Conservation (phyloP, 1,284 basidiomycete genomes). For the Wallemia ichthyophaga region DNA sequence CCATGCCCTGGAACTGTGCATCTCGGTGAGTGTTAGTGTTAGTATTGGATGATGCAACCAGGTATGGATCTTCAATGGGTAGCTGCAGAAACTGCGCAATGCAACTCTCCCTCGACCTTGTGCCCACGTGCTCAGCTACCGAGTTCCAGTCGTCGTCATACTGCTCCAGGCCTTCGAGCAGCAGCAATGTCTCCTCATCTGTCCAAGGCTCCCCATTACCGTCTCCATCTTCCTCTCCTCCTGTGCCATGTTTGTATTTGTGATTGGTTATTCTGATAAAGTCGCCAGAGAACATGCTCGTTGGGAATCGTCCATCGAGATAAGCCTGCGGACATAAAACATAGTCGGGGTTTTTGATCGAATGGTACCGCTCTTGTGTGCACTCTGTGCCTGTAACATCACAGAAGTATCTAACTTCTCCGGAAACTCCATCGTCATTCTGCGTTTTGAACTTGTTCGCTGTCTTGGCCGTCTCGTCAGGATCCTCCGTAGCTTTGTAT, state of each 20-base stretch:
- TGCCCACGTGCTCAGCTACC: conserved; percentile 72
- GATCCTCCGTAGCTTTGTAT: conserved; percentile 33
- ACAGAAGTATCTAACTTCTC: conserved; percentile 37
- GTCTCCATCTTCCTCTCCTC: conserved; percentile 19
- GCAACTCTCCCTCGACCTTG: conserved; percentile 71
- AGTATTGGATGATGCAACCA: conserved; percentile 16
- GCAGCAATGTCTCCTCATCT: conserved; percentile 59
- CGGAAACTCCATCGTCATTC: conserved; percentile 24
- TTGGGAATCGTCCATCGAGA: conserved; percentile 82
- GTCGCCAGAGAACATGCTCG: conserved; percentile 84
- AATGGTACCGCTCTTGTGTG: conserved; percentile 63
- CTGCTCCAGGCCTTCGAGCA: conserved; percentile 91
- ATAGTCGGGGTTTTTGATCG: conserved; percentile 70
- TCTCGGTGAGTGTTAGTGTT: conserved; percentile 8
- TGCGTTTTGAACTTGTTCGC: conserved; percentile 14
- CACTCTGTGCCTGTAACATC: conserved; percentile 89
- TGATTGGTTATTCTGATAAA: conserved; percentile 59
- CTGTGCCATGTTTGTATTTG: conserved; percentile 22
- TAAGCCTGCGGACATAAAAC: conserved; percentile 61
- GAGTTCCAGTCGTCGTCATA: conserved; percentile 88
- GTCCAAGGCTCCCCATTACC: conserved; percentile 41
- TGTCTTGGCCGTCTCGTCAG: conserved; percentile 33
- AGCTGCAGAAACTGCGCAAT: conserved; percentile 83
- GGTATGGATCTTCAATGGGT: conserved; percentile 82
- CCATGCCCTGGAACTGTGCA: conserved; percentile 5